phyloP scores from a whole-genome alignment of 208 protist species.

The Trypanosoma lewisi region DNA sequence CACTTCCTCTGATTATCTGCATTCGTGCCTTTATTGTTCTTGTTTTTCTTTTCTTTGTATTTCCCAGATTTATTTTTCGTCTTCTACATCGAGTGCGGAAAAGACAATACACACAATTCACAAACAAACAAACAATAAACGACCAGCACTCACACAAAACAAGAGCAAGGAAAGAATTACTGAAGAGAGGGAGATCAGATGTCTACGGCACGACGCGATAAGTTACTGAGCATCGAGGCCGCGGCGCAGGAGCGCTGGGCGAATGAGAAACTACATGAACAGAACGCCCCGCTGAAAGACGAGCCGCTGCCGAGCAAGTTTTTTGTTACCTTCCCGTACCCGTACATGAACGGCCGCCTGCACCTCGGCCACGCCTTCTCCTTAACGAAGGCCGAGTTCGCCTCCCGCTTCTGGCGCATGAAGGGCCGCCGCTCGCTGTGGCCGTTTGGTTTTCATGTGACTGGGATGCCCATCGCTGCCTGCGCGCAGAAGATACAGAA shows the following conservation, averaged over 20 bases:
- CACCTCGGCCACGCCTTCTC: conserved; percentile 99
- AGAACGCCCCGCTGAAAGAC: conserved; percentile 55
- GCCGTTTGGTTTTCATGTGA: conserved; percentile 99
- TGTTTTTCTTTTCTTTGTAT: no score
- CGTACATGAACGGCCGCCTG: conserved; percentile 99
- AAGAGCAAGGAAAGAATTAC: neutral
- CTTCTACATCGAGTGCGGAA: no score
- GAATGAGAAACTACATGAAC: conserved; percentile 55
- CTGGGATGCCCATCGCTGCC: conserved; percentile 99
- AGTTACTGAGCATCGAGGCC: conserved; percentile 66
- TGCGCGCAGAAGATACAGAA: conserved; percentile 97
- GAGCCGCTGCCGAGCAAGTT: conserved; percentile 88
- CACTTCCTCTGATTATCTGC: no score
- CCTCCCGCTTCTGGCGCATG: conserved; percentile 96
- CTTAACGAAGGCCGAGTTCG: conserved; percentile 99
- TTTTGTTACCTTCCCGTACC: conserved; percentile 99
- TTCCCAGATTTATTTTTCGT: no score
- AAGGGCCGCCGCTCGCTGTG: conserved; percentile 97
- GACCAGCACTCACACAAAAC: no score
- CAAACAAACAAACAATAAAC: conserved; percentile 1
- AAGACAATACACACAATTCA: no score
- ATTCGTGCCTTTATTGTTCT: no score
- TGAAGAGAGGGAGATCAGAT: conserved; percentile 24
- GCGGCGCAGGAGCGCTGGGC: conserved; percentile 65
- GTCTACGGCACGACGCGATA: conserved; percentile 81